Evolutionary conservation across 2,329 filamentous ascomycete species (phyloP).

Genomic region (Fusarium aywerte): DNA sequence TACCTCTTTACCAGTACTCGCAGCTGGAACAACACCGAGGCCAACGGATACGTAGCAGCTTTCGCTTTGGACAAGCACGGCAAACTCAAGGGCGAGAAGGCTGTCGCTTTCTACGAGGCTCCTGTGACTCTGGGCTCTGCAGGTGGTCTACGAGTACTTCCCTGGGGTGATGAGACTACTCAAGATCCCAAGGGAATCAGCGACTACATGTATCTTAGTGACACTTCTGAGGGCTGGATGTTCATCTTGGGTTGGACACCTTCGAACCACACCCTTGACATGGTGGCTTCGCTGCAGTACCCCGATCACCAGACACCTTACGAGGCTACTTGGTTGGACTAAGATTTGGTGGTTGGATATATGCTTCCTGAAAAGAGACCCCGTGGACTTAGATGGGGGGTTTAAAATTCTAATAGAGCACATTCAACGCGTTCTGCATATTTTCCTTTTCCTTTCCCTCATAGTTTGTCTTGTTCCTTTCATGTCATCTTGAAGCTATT

Average conservation of each 20-base stretch:
- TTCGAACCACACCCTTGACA: background rate
- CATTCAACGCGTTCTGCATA: no score
- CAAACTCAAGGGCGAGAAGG: background rate
- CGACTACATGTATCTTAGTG: slow-evolving; percentile 9
- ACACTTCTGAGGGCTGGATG: slow-evolving; percentile 6
- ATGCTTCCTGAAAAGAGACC: no score
- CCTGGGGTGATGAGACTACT: slow-evolving; percentile 3
- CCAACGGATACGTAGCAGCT: slow-evolving; percentile 2
- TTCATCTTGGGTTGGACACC: slow-evolving; percentile 4
- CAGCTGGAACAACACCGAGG: slow-evolving; percentile 10
- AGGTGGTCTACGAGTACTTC: background rate
- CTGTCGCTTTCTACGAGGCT: slow-evolving; percentile 1
- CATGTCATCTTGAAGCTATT: no score
- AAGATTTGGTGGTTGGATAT: background rate
- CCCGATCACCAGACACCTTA: slow-evolving; percentile 3
- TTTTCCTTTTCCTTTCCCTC: no score
- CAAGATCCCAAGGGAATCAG: background rate
- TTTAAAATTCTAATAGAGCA: no score
- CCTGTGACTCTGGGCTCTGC: slow-evolving; percentile 9
- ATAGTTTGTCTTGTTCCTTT: no score
- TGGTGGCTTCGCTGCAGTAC: slow-evolving; percentile 3
- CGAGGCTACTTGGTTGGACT: slow-evolving; percentile 11
- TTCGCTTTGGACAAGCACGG: background rate
- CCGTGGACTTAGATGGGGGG: no score
- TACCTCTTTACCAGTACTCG: slow-evolving; percentile 3